A percentile compares a stretch with the other conserved stretches of the same genome.
phyloP scores from a whole-genome alignment of 2,329 filamentous ascomycete genomes.

The Claviceps humidiphila region DNA sequence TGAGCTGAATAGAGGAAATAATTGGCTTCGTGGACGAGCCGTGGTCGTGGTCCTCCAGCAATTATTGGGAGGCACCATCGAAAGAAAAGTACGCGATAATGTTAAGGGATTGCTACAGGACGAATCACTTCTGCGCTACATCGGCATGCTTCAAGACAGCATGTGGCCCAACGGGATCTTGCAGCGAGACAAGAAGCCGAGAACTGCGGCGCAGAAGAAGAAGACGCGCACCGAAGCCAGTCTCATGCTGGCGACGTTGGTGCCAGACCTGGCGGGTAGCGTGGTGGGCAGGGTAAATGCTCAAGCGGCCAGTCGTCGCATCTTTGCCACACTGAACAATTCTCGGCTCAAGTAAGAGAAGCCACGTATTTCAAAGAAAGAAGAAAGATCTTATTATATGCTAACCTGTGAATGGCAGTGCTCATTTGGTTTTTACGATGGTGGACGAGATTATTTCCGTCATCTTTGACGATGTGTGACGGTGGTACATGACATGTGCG shows the following conservation, averaged over 20 bases:
- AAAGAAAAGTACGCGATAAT: constrained; percentile 83
- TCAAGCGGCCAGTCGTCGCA: constrained; percentile 72
- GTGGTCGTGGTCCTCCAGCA: constrained; percentile 96
- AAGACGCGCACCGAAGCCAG: constrained; percentile 78
- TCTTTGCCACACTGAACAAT: constrained; percentile 90
- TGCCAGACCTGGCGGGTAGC: constrained; percentile 83
- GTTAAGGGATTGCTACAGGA: constrained; percentile 63
- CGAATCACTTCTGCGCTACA: constrained; percentile 62
- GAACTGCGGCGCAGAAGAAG: constrained; percentile 61
- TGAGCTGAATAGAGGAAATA: constrained; percentile 86
- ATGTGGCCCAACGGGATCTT: constrained; percentile 69
- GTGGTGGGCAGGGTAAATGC: constrained; percentile 91
- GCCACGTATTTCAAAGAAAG: neutral
- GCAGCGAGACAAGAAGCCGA: constrained; percentile 34
- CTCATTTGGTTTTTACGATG: constrained; percentile 57
- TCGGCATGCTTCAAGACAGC: constrained; percentile 56
- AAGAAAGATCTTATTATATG: neutral
- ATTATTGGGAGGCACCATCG: constrained; percentile 86
- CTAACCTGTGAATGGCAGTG: constrained; percentile 23
- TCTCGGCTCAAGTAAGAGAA: constrained; percentile 63
- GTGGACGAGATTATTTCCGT: constrained; percentile 57
- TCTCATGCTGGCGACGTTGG: constrained; percentile 73
- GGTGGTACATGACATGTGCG: neutral
- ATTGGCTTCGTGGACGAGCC: constrained; percentile 89
- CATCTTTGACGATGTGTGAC: constrained; percentile 37